Evolutionary conservation across 805 yeast species (phyloP).

Genomic region (Aciculoconidium aculeatum): DNA sequence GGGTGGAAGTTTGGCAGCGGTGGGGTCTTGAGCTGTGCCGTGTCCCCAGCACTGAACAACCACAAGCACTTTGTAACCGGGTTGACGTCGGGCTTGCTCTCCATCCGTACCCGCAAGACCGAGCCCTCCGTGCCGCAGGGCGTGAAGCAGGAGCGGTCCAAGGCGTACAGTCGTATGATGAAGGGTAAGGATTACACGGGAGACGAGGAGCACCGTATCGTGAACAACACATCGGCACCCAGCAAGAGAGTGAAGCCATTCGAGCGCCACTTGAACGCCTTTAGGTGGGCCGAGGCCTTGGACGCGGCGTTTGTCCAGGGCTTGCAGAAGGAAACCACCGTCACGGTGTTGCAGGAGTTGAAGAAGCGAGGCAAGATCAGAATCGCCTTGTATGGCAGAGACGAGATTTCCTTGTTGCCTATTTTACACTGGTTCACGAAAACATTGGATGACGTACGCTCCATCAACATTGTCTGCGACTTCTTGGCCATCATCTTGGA

Average conservation of each 20-base stretch:
- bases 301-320: slow-evolving; percentile 82
- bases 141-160: slow-evolving; percentile 45
- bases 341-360: slow-evolving; percentile 80
- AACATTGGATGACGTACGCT: slow-evolving; percentile 74
- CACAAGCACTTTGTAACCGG: slow-evolving; percentile 87
- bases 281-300: slow-evolving; percentile 89
- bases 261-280: slow-evolving; percentile 79
- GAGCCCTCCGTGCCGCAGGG: slow-evolving; percentile 52
- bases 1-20: slow-evolving; percentile 95
- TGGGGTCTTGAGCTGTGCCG: slow-evolving; percentile 84
- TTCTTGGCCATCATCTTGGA: slow-evolving; percentile 64
- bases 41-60: slow-evolving; percentile 61
- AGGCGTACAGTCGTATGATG: slow-evolving; percentile 73
- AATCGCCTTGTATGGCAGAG: slow-evolving; percentile 74
- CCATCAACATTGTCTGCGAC: slow-evolving; percentile 57
- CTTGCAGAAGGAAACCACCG: slow-evolving; percentile 69
- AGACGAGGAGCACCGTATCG: slow-evolving; percentile 71
- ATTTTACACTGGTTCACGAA: slow-evolving; percentile 76
- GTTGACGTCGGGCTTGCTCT: slow-evolving; percentile 78
- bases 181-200: slow-evolving; percentile 90
- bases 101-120: slow-evolving; percentile 82
- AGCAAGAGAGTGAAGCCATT: slow-evolving; percentile 68
- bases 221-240: slow-evolving; percentile 51
- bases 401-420: slow-evolving; percentile 82
- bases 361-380: slow-evolving; percentile 84